Percentiles rank a stretch among this genome's conserved stretches.
Conservation (phyloP, 2,329 filamentous ascomycete species). For the Pseudogymnoascus sp. region DNA sequence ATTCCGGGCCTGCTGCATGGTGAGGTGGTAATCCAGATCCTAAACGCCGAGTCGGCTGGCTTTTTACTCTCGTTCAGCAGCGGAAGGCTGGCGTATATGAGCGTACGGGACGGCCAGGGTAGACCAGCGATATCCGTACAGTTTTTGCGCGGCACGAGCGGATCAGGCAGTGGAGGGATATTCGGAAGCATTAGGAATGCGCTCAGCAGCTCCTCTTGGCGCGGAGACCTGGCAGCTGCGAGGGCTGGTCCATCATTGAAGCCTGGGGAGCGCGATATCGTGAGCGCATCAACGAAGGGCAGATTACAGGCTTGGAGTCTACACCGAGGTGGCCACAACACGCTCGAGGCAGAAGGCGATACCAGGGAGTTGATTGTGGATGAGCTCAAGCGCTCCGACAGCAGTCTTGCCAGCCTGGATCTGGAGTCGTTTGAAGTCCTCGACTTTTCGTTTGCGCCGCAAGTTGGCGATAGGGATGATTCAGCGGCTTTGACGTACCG, state of each 20-base stretch:
- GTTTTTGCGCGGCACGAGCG: conserved; percentile 58
- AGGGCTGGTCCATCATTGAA: conserved; percentile 62
- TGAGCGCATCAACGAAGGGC: conserved; percentile 70
- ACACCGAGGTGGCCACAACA: conserved; percentile 77
- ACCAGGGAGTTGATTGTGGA: conserved; percentile 54
- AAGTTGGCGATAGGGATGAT: conserved; percentile 41
- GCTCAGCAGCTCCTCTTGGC: conserved; percentile 59
- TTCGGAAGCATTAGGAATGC: conserved; percentile 75
- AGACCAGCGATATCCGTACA: conserved; percentile 72
- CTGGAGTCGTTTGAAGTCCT: conserved; percentile 61
- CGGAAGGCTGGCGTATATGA: conserved; percentile 79
- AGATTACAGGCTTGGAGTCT: conserved; percentile 80
- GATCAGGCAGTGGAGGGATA: conserved; percentile 52
- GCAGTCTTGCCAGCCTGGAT: conserved; percentile 39
- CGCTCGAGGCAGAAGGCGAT: conserved; percentile 64
- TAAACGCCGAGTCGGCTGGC: conserved; percentile 75
- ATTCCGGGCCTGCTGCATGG: conserved; percentile 69
- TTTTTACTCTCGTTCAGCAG: conserved; percentile 79
- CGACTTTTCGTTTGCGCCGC: conserved; percentile 67
- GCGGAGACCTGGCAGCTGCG: conserved; percentile 73
- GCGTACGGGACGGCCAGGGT: conserved; percentile 76
- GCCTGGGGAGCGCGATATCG: conserved; percentile 75
- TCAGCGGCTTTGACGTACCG: conserved; percentile 32
- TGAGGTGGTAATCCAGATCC: conserved; percentile 67
- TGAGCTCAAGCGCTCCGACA: conserved; percentile 49